These are phyloP conservation scores for Entrophospora sp. DNA, from an alignment of 192 early-diverging fungal genomes.

Conservation along the genomic window DNA sequence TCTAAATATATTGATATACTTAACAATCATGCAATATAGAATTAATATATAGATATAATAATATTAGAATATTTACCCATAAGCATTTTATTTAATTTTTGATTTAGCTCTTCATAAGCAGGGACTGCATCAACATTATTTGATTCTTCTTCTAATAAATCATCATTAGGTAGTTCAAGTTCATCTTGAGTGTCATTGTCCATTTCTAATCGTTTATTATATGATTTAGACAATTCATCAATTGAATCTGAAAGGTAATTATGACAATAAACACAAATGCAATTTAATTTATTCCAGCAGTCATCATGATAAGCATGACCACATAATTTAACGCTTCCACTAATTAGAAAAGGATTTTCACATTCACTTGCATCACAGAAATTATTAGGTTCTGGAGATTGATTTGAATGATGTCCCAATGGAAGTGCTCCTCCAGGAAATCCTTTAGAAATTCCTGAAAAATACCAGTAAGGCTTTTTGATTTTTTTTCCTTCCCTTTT, in stretches of 20 bases:
- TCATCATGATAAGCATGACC: not conserved
- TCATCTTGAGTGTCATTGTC: not conserved
- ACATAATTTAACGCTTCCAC: not conserved
- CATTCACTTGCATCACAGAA: not conserved
- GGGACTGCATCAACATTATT: not conserved
- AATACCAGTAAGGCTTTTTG: not conserved
- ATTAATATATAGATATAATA: no score
- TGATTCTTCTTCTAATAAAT: not conserved
- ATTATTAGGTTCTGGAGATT: not conserved
- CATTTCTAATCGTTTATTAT: not conserved
- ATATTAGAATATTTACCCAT: no score
- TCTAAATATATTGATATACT: no score
- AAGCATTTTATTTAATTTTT: not conserved
- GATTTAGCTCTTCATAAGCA: not conserved
- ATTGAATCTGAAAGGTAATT: not conserved
- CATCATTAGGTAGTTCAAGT: not conserved
- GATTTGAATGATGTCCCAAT: not conserved
- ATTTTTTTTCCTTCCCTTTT: not conserved
- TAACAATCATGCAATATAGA: no score
- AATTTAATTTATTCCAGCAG: not conserved
- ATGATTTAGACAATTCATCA: not conserved
- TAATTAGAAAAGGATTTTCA: not conserved
- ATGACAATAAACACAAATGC: not conserved
- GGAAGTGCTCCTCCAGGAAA: not conserved
- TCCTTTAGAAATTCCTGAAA: not conserved